These are phyloP conservation scores for Brassica incana DNA, from an alignment of 345 rosid genomes.

Conservation along the genomic window DNA sequence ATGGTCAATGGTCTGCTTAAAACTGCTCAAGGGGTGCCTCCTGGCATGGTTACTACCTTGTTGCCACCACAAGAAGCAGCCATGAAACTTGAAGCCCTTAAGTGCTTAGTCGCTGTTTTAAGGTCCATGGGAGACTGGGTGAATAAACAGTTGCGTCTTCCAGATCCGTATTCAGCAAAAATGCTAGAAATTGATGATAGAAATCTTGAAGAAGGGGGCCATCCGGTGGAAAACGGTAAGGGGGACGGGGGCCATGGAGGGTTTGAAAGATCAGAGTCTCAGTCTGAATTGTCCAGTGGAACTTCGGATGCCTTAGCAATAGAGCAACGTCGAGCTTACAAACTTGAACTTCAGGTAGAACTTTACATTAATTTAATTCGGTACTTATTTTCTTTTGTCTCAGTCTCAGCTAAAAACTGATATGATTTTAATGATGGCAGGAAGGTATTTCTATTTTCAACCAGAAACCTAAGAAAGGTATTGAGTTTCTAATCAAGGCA, in stretches of 20 bases:
- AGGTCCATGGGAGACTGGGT: conserved; percentile 99
- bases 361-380: background rate
- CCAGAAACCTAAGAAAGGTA: conserved; percentile 94
- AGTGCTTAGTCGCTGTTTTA: conserved; percentile 88
- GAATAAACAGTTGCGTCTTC: conserved; percentile 91
- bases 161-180: conserved; percentile 75
- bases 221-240: conserved; percentile 73
- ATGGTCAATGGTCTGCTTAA: conserved; percentile 99
- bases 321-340: conserved; percentile 99
- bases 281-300: conserved; percentile 80
- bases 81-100: conserved; percentile 97
- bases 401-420: conserved; percentile 39
- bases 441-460: conserved; percentile 99
- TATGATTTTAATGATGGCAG: conserved; percentile 68
- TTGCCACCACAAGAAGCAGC: conserved; percentile 92
- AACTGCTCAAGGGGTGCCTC: conserved; percentile 98
- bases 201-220: conserved; percentile 60
- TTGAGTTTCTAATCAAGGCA: conserved; percentile 92
- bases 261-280: conserved; percentile 86
- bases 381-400: background rate
- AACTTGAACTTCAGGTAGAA: conserved; percentile 96
- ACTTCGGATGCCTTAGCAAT: conserved; percentile 80
- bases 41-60: conserved; percentile 73
- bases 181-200: conserved; percentile 63
- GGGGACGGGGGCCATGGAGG: conserved; percentile 70